Evolutionary conservation across 768 basidiomycete genomes (phyloP), one percentile per base, ranked within the genome.

Genomic region (Agaricus blazei): DNA sequence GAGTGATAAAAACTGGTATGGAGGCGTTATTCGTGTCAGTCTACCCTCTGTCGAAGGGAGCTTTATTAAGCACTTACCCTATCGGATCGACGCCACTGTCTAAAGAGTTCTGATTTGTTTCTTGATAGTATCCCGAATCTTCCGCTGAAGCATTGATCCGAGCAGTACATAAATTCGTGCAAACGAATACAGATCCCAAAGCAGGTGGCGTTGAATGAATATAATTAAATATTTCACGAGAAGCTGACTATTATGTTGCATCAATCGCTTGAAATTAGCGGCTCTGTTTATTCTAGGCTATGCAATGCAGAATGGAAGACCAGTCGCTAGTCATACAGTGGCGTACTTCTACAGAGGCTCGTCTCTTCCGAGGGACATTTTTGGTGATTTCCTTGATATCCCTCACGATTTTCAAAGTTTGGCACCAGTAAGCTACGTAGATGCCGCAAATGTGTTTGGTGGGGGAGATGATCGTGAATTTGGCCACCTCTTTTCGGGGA

Each of bases 311-410:
- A 66, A 61, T n/a, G 64, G 55, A 27, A 61, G 55, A 1, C 60
- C 67, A 23, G 55, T 57, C 5, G 58, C 64, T 3, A 51, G 66
- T 38, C 68, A 72, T 52, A 59, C 68, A 9, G 48, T 68, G 37
- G 62, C 61, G 11, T 63, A 68, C 36, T 75, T 74, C 58, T 75
- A 75, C 61, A 67, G 68, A 47, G 74, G 74, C 11, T 58, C 69
- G 1, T 62, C 63, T 1, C 67, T 72, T 11, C 72, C 72, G 3
- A 46, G 55, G 7, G 59, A 62, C 11, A 67, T 71, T 23, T 77
- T 72, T 56, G 68, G 69, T 3, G 71, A 74, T 40, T 72, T 77
- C 58, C 64, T 75, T 26, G 60, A 69, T n/a, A 69, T 77, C 31
- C 73, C 74, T 7, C 53, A 68, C 0, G 59, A 63, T 23, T 57